Base-by-base conservation (phyloP, 495 filamentous ascomycete species). In the Massariosphaeria phaeospora region DNA sequence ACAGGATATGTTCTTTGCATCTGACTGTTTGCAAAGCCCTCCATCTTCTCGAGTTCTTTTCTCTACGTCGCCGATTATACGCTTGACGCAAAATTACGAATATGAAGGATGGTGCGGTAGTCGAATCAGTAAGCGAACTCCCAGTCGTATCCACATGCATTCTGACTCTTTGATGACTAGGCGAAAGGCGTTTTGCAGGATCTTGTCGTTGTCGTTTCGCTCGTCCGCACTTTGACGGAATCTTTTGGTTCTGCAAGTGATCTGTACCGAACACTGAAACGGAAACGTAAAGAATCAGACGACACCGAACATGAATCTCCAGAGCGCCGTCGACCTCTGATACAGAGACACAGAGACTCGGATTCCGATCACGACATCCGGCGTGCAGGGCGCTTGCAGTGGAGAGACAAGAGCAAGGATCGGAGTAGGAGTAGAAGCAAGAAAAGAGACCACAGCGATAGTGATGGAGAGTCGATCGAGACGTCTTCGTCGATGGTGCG, bases 181-280 rank as follows among this genome's bases (percentile, higher is more conserved):
- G 34, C 55, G 17, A 52, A 46, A 46, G 47, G 39, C 40, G 26
- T 45, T 5, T 41, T 52, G 8, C 40, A 59, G 18, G 33, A 52
- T 8, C 31, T 42, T 33, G 42, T 42, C 4, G 48, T 48, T 21
- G 49, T 59, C 23, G 56, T 48, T 12, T 59, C 56, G 30, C 44
- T 59, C 23, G 48, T 59, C 5, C 48, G 27, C 25, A 53, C 49
- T 30, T 23, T 59, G 7, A 41, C 33, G 11, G 48, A 52, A 15
- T 42, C 56, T n/a, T 53, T 59, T 27, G 42, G 41, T 18, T 59
- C 56, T 9, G 44, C 48, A 20, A 48, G 48, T 43, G 27, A 48
- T 29, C 42, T 59, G 0, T 59, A 59, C 40, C 39, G 48, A 17
- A 59, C 45, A 31, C 47, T 61, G 9, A 65, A 53, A 40, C 59